Evolutionary conservation across 352 stramenopile species (phyloP).

Genomic region (Phytophthora pseudosyringae): DNA sequence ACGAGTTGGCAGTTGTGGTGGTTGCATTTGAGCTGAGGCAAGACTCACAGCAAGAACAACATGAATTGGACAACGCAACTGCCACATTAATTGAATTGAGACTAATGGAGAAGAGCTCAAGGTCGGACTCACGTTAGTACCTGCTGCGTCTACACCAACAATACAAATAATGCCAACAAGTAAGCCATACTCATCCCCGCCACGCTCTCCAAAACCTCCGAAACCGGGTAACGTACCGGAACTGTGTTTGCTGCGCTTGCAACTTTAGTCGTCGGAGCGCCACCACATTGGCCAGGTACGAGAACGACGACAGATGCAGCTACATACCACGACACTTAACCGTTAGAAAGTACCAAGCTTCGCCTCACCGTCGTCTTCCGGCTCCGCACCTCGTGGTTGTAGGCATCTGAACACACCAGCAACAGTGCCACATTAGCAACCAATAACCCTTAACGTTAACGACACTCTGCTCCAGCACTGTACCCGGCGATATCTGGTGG

Average conservation of each 20-base stretch:
- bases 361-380: not conserved
- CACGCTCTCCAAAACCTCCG: not conserved
- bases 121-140: constrained; percentile 31
- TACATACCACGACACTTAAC: constrained; percentile 3
- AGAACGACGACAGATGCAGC: constrained; percentile 59
- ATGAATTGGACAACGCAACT: not conserved
- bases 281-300: constrained; percentile 62
- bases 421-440: not conserved
- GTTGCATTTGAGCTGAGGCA: no score
- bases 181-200: not conserved
- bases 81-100: constrained; percentile 8
- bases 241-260: constrained; percentile 34
- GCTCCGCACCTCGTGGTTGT: constrained; percentile 49
- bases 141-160: constrained; percentile 45
- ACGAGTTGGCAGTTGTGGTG: no score
- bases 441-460: not conserved
- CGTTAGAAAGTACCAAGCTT: not conserved
- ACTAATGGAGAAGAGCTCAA: constrained; percentile 5
- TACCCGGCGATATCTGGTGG: constrained; percentile 52
- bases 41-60: no score
- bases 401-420: constrained; percentile 39
- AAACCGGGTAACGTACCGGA: constrained; percentile 25
- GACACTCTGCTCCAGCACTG: not conserved
- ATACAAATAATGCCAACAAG: not conserved
- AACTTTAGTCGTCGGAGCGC: constrained; percentile 52